Base-by-base conservation (phyloP, 2,329 filamentous ascomycete species). In the Alternaria dauci region DNA sequence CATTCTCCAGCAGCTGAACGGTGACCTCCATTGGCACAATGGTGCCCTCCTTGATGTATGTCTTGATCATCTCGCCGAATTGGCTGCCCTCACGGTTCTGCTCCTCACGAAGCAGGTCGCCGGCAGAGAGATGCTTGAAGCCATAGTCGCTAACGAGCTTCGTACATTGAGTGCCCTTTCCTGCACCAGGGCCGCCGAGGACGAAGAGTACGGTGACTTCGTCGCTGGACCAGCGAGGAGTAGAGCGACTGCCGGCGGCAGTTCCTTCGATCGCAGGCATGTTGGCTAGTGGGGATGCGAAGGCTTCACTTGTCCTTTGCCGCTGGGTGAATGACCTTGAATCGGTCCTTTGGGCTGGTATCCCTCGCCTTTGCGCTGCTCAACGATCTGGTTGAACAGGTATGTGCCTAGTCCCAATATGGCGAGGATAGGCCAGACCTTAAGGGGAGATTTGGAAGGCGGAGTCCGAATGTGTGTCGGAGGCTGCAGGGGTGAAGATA, bases 1-100 rank as follows among this genome's bases (percentile, higher is more conserved):
- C 93, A 80, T 97, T 96, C 81, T 97, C 94, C 43, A 99, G 87
- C 36, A 99, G 83, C 73, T 94, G 90, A 61, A 99, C 91, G 5
- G 95, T 99, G 52, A 98, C 93, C 80, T 98, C 94, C 92, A 97
- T 96, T n/a, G 95, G 95, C 66, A 99, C 95, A 79, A 99, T 99
- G 71, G 89, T 89, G 61, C 95, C 95, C 78, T 99, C 90, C 76
- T 91, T 92, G 85, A 99, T 99, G 83, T 95, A 94, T 71, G 90
- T 87, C 78, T 90, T 90, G 86, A 99, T 99, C 82, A 98, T 86
- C 68, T 93, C 88, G 77, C 95, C 95, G 78, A 96, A 98, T 80
- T 97, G 85, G 67, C 89, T 93, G 59, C 92, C 94, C 0, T 88
- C 86, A 5, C 94, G 91, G 75, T 94, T 86, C 82, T 98, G 95